phyloP scores from a whole-genome alignment of 805 yeast species.

The Saccharomycopsis capsularis region DNA sequence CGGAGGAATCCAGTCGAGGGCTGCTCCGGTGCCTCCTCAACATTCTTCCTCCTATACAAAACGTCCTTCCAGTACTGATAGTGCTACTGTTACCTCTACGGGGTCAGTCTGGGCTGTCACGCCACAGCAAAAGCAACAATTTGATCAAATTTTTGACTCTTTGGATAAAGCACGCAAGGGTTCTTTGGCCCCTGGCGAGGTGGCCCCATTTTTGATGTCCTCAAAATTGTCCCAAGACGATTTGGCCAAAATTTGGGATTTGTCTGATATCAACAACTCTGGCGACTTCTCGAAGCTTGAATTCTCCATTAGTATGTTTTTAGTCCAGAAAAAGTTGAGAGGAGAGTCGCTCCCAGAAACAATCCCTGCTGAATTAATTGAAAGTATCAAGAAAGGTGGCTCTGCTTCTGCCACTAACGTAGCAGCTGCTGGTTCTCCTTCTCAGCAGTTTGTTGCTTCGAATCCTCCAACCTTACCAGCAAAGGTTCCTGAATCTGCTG shows the following conservation, averaged over 20 bases:
- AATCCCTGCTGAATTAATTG: slow-evolving; percentile 59
- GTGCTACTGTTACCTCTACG: too few species aligned
- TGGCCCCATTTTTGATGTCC: slow-evolving; percentile 82
- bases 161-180: slow-evolving; percentile 65
- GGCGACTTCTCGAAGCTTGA: slow-evolving; percentile 77
- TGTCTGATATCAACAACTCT: slow-evolving; percentile 80
- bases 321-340: slow-evolving; percentile 75
- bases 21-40: slow-evolving; percentile 14
- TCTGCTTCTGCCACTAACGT: slow-evolving; percentile 19
- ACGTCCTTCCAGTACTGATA: slow-evolving; percentile 20
- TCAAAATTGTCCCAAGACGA: slow-evolving; percentile 80
- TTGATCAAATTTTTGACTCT: slow-evolving; percentile 69
- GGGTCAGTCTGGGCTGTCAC: slow-evolving; percentile 65
- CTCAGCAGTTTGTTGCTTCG: too few species aligned
- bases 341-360: slow-evolving; percentile 75
- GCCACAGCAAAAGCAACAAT: slow-evolving; percentile 65
- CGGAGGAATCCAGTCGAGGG: slow-evolving; percentile 11
- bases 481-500: slow-evolving; percentile 10
- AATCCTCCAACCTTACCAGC: slow-evolving; percentile 11
- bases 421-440: slow-evolving; percentile 19
- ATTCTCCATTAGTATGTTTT: slow-evolving; percentile 88
- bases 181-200: slow-evolving; percentile 63
- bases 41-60: background rate
- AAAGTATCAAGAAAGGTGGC: slow-evolving; percentile 27
- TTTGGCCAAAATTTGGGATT: slow-evolving; percentile 89